A percentile compares a stretch with the other conserved stretches of the same genome.
phyloP scores from a whole-genome alignment of 768 basidiomycete genomes.

The Boletus bicolor region DNA sequence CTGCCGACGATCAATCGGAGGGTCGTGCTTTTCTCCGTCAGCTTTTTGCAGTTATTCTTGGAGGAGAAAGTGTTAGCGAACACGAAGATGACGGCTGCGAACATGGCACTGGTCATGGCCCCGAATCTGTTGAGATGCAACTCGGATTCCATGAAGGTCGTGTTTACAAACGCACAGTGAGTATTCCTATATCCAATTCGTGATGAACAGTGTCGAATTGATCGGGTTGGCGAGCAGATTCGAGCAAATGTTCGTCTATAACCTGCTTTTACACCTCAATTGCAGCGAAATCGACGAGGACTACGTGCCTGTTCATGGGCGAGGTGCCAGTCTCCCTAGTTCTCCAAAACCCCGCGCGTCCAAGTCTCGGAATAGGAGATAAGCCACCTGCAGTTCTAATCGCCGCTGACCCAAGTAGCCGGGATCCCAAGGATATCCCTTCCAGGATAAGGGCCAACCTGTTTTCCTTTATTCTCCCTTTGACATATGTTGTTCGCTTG shows the following conservation, averaged over 20 bases:
- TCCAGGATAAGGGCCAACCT: background rate
- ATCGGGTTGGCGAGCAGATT: conserved; percentile 46
- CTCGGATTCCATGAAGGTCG: conserved; percentile 83
- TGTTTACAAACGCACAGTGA: conserved; percentile 89
- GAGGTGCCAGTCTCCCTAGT: conserved; percentile 58
- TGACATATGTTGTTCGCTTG: background rate
- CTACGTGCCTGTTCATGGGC: conserved; percentile 77
- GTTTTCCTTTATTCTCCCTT: background rate
- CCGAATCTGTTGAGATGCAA: conserved; percentile 85
- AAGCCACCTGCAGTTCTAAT: background rate
- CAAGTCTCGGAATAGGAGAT: conserved; percentile 56
- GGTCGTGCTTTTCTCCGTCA: conserved; percentile 84
- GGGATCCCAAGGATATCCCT: background rate
- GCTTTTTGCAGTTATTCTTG: conserved; percentile 87
- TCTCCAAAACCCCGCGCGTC: conserved; percentile 44
- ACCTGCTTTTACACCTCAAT: conserved; percentile 76
- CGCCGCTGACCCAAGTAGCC: background rate
- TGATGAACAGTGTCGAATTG: conserved; percentile 6
- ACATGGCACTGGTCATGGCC: conserved; percentile 88
- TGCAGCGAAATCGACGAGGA: conserved; percentile 72
- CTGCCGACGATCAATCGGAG: conserved; percentile 85
- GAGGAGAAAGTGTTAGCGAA: conserved; percentile 66
- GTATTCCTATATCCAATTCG: conserved; percentile 30
- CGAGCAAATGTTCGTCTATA: conserved; percentile 86
- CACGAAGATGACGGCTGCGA: conserved; percentile 90